Evolutionary conservation across 192 early-diverging fungal genomes (phyloP), one percentile per base, ranked within the genome.

Genomic region (Podochytrium sp.): DNA sequence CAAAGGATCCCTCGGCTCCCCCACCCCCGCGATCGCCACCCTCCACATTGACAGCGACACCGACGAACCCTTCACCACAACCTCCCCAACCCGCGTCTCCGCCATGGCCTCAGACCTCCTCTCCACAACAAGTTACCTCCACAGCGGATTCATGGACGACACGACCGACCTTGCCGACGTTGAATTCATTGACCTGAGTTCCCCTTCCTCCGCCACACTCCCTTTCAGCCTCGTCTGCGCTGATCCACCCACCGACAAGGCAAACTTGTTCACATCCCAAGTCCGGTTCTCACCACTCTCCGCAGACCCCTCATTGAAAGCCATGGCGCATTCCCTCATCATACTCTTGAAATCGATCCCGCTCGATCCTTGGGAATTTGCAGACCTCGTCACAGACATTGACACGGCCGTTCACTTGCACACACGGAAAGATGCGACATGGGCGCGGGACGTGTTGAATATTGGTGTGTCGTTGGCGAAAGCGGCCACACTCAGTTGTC

Each of bases 361-460:
- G 3, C 37, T 71, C n/a, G 49, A 51, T 59, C 69, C 69, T 7
- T 71, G 69, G 69, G 69, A 59, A n/a, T 71, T 42, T 34, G 69
- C 69, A 3, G 69, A 71, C 56, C 27, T 71, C 33, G 69, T 71
- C 43, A 71, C 69, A 10, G 49, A 71, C 34, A 60, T 71, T 27
- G 69, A 71, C 34, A 51, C 49, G 16, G 69, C 69, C 16, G 40
- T 71, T 6, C 69, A 71, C 32, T 37, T 71, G 56, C 57, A 59
- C 32, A n/a, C 55, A 20, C 4, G 14, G 25, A 60, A 59, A 14
- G 69, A 71, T 40, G 4, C 33, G 5, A 27, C 18, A n/a, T 71
- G 69, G 69, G 55, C 69, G 6, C 39, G 39, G 18, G 69, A 71
- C 29, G 57, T 71, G 10, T 41, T 71, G 7, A 16, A 32, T 25